These are phyloP conservation scores for Plantago ovata DNA, from an alignment of 257 asterid genomes.

Conservation along the genomic window DNA sequence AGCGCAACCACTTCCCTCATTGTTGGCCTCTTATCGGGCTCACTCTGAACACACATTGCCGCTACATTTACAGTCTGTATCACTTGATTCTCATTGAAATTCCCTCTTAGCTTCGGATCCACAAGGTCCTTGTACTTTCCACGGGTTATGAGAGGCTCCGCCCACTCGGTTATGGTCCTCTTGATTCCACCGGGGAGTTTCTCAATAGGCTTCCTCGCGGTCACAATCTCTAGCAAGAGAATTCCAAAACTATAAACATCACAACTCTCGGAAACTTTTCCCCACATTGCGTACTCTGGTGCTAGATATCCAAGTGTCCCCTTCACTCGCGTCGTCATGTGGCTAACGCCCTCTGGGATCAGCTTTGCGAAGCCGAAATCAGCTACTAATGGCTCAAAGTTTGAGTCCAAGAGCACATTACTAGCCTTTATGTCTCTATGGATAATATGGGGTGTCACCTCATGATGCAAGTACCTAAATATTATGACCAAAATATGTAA, in stretches of 20 bases:
- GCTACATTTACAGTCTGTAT: slow-evolving; percentile 46
- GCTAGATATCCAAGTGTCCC: slow-evolving; percentile 84
- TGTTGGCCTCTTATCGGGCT: slow-evolving; percentile 67
- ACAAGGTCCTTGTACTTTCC: slow-evolving; percentile 54
- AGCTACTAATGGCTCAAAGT: slow-evolving; percentile 69
- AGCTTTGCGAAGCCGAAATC: slow-evolving; percentile 87
- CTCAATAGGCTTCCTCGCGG: slow-evolving; percentile 74
- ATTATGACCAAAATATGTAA: background rate
- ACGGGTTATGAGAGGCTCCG: slow-evolving; percentile 52
- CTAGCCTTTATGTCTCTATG: slow-evolving; percentile 86
- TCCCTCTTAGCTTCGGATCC: slow-evolving; percentile 61
- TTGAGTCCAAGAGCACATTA: slow-evolving; percentile 67
- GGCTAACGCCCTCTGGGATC: slow-evolving; percentile 89
- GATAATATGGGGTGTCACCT: slow-evolving; percentile 74
- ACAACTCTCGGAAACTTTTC: slow-evolving; percentile 79
- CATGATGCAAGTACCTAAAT: slow-evolving; percentile 71
- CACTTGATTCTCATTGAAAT: slow-evolving; percentile 51
- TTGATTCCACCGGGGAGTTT: slow-evolving; percentile 75
- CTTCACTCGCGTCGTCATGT: slow-evolving; percentile 84
- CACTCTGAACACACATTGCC: slow-evolving; percentile 69
- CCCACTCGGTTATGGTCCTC: slow-evolving; percentile 84
- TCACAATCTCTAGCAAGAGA: slow-evolving; percentile 54
- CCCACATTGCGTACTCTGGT: slow-evolving; percentile 93
- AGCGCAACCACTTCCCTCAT: slow-evolving; percentile 68
- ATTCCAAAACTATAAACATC: slow-evolving; percentile 82